These are phyloP conservation scores for Lentinula edodes DNA, from an alignment of 768 basidiomycete species.

Conservation along the genomic window DNA sequence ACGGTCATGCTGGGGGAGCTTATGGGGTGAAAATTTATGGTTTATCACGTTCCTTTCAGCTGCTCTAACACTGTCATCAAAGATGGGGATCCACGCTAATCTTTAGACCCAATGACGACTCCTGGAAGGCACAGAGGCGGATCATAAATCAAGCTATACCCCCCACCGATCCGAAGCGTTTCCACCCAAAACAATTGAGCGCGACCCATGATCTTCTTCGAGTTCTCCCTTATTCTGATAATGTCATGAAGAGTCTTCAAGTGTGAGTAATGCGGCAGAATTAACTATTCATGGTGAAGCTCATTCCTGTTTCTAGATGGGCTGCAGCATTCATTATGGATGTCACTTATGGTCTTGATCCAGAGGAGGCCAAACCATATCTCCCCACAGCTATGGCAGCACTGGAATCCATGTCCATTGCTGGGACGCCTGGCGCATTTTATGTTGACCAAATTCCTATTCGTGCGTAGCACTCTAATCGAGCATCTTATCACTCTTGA, in stretches of 20 bases:
- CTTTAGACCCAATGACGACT: not conserved
- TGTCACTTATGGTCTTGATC: constrained; percentile 22
- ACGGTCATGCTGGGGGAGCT: constrained; percentile 10
- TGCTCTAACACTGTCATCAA: not conserved
- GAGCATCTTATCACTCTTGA: too few species aligned
- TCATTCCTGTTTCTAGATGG: constrained; percentile 4
- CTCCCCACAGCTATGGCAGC: constrained; percentile 11
- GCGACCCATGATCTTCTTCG: constrained; percentile 4
- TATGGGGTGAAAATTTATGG: constrained; percentile 4
- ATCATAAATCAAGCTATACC: constrained; percentile 1
- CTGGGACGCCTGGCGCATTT: constrained; percentile 16
- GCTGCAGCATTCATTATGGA: constrained; percentile 20
- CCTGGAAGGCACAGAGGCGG: not conserved
- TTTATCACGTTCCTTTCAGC: not conserved
- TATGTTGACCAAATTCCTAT: constrained; percentile 33
- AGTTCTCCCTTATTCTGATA: not conserved
- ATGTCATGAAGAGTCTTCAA: constrained; percentile 4
- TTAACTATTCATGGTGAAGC: not conserved
- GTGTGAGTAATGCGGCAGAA: not conserved
- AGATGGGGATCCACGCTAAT: constrained; percentile 8
- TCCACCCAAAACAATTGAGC: constrained; percentile 3
- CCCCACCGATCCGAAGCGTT: constrained; percentile 3
- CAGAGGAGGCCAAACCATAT: not conserved
- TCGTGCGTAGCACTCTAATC: constrained; percentile 6
- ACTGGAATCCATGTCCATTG: constrained; percentile 9